Evolutionary conservation across 169 alveolate species (phyloP), one percentile per base, ranked within the genome.

Genomic region (Plasmodium knowlesi): DNA sequence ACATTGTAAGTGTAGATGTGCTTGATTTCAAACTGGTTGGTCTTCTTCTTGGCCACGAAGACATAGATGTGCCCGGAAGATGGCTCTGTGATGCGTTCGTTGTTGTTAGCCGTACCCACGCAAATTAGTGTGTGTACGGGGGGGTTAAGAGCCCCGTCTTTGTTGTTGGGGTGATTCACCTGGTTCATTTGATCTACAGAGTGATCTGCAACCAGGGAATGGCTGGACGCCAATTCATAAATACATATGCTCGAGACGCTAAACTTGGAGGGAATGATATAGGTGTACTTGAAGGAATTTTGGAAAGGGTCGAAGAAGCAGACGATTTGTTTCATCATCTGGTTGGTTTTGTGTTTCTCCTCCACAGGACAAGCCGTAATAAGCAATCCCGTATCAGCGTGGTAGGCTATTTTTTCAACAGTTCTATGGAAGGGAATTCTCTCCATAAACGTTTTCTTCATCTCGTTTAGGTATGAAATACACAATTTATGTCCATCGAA

Each of bases 341-440:
- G 39, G 82, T 90, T 90, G 5, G 95, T 81, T 30, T 90, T 90
- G 37, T 90, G 78, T 81, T 82, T 79, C 76, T 90, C 95, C 73
- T 90, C 95, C 9, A 53, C 28, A 8, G 95, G 95, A 30, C 95
- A 90, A 5, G 95, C 76, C 5, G 95, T 39, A 10, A 90, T 32
- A 14, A 90, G 73, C 72, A 90, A 76, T 2, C 95, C 95, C 0
- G 92, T 70, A 2, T 90, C 95, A 19, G 39, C 16, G 39, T 90
- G 95, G 73, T 81, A 90, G 3, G 95, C 79, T 10, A 90, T 90
- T 90, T 90, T 90, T 25, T 90, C 95, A 8, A 90, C 92, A 0
- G 95, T 90, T 73, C 95, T 90, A 90, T 90, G 43, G 39, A 90
- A 90, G 25, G 95, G 95, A 16, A 90, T 90, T 90, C 72, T 80